Evolutionary conservation across 257 asterid species (phyloP).

Genomic region (Buddleja alternifolia): DNA sequence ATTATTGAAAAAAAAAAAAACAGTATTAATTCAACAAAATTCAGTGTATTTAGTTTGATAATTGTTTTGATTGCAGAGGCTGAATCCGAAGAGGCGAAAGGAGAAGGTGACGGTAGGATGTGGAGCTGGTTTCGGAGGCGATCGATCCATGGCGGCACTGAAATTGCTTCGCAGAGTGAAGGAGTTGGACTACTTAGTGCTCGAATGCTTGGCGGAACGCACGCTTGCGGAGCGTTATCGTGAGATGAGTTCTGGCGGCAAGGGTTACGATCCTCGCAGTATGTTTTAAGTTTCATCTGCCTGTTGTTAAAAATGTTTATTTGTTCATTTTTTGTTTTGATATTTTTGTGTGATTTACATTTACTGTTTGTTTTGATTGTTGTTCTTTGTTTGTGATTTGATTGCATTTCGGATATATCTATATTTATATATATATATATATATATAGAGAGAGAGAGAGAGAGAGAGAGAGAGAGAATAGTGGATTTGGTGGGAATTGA

Average conservation of each 20-base stretch:
- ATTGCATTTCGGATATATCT: not conserved
- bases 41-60: not conserved
- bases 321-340: not conserved
- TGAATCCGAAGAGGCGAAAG: constrained; percentile 66
- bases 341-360: not conserved
- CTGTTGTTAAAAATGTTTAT: constrained; percentile 6
- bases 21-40: not conserved
- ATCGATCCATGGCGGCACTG: constrained; percentile 86
- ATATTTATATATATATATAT: too few relatives aligned
- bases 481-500: too few relatives aligned
- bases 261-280: constrained; percentile 95
- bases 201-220: constrained; percentile 98
- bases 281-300: constrained; percentile 35
- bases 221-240: constrained; percentile 90
- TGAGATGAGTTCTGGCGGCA: constrained; percentile 66
- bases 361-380: too few relatives aligned
- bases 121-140: constrained; percentile 99
- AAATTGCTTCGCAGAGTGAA: constrained; percentile 80
- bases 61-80: constrained; percentile 55
- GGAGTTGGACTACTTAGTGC: constrained; percentile 80
- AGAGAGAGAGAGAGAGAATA: too few relatives aligned
- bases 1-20: not conserved
- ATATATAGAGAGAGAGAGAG: too few relatives aligned
- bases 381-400: not conserved
- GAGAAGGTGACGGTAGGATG: constrained; percentile 84